Conservation (phyloP, 805 yeast genomes). For the Nakazawaea ishiwadae region DNA sequence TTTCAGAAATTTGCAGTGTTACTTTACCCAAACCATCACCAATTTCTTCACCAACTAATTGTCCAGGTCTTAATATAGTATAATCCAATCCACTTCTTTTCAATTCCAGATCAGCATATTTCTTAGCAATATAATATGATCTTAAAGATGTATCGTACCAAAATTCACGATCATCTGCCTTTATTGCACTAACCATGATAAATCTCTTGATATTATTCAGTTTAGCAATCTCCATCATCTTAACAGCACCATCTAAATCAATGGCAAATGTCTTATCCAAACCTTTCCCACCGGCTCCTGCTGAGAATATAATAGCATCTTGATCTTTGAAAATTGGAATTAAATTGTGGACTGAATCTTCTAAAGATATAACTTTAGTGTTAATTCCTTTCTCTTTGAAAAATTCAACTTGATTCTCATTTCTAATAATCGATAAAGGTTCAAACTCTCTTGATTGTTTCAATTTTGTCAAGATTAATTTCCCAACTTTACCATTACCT, state of each 20-base stretch:
- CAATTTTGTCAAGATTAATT: slow-evolving; percentile 34
- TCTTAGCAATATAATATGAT: slow-evolving; percentile 56
- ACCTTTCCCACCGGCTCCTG: slow-evolving; percentile 60
- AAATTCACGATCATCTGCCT: slow-evolving; percentile 45
- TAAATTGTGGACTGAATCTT: slow-evolving; percentile 30
- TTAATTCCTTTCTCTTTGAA: slow-evolving; percentile 33
- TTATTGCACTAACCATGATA: slow-evolving; percentile 51
- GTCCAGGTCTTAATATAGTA: slow-evolving; percentile 55
- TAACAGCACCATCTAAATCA: slow-evolving; percentile 61
- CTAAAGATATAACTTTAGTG: slow-evolving; percentile 34
- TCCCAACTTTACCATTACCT: slow-evolving; percentile 61
- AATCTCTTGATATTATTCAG: slow-evolving; percentile 38
- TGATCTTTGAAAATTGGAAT: slow-evolving; percentile 36
- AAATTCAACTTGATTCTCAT: slow-evolving; percentile 35
- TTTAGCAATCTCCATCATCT: slow-evolving; percentile 50
- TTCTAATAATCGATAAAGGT: slow-evolving; percentile 42
- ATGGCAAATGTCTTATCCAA: slow-evolving; percentile 39
- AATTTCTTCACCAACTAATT: slow-evolving; percentile 32
- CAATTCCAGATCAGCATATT: slow-evolving; percentile 49
- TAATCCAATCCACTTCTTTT: slow-evolving; percentile 39
- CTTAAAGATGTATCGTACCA: slow-evolving; percentile 35
- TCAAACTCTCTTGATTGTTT: slow-evolving; percentile 26
- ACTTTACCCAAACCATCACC: slow-evolving; percentile 38
- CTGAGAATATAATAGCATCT: slow-evolving; percentile 55
- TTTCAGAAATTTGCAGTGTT: slow-evolving; percentile 14